Base-by-base conservation (phyloP, 495 filamentous ascomycete species). In the Aspergillus carlsbadensis region DNA sequence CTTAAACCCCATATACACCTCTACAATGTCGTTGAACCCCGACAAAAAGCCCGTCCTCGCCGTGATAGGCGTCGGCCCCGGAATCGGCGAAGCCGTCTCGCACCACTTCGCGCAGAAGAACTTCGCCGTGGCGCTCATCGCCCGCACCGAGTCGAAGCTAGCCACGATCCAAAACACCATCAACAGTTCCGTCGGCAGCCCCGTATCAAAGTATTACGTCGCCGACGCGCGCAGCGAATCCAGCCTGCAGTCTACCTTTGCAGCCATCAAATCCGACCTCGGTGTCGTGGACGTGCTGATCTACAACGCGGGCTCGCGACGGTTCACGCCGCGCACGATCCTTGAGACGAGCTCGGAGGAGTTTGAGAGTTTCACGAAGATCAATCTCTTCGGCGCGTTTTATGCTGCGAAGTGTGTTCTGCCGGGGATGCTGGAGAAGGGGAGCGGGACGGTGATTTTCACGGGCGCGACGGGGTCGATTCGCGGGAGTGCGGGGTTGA, bases 341-440 rank as follows among this genome's bases (percentile, higher is more conserved):
- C 56, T 70, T n/a, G 65, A 70, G 21, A 70, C 67, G 1, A 60
- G 53, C 0, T 57, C 60, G 26, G 65, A 64, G 52, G 67, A 70
- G 31, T 70, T 70, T 18, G 65, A 67, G 33, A 47, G 39, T 35
- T 67, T 70, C 52, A 64, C 63, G 6, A 57, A 57, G 10, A 70
- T 70, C 29, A 70, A 70, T 37, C 59, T 70, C 11, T 65, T 70
- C 45, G 67, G 65, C 10, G 67, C 67, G 0, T 70, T 67, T n/a
- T 70, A 58, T 42, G 55, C 62, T 0, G 41, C 56, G 2, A 70
- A 68, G 44, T 60, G 56, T 17, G 67, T 70, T 1, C 47, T 70
- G 11, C 67, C 67, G 6, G 67, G 67, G 45, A 70, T 68, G 67
- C 37, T 67, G 4, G 63, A 58, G 10, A 54, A 10, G 2, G 58